Evolutionary conservation across 352 stramenopile genomes (phyloP).

Genomic region (Phytophthora vignae): DNA sequence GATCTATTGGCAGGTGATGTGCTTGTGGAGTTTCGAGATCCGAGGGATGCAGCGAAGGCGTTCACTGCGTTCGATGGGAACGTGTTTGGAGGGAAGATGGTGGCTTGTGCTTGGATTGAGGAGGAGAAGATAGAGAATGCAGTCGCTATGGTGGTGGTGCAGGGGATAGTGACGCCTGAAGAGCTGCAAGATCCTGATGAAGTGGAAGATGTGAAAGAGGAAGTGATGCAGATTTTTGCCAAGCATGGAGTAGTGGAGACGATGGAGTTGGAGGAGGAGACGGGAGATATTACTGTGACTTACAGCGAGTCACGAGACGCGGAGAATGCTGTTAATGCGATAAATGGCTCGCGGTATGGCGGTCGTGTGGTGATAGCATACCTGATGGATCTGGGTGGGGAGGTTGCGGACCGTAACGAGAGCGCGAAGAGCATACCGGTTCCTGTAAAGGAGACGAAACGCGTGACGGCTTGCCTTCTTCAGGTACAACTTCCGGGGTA

Average conservation of each 20-base stretch:
- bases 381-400: background rate
- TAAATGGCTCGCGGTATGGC: constrained; percentile 47
- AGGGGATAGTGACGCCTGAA: constrained; percentile 28
- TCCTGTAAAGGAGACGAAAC: constrained; percentile 6
- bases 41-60: constrained; percentile 11
- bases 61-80: constrained; percentile 39
- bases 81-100: constrained; percentile 39
- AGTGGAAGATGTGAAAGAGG: constrained; percentile 40
- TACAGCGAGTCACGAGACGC: constrained; percentile 28
- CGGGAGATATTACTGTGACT: constrained; percentile 23
- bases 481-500: constrained; percentile 16
- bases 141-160: constrained; percentile 5
- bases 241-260: constrained; percentile 24
- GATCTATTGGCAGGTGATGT: constrained; percentile 22
- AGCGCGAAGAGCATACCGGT: background rate
- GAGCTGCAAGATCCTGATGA: constrained; percentile 60
- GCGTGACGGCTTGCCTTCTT: background rate
- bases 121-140: background rate
- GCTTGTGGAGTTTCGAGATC: constrained; percentile 28
- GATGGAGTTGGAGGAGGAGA: constrained; percentile 19
- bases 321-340: constrained; percentile 15
- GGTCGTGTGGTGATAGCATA: constrained; percentile 31
- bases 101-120: constrained; percentile 22
- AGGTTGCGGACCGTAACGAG: background rate
- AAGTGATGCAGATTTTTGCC: constrained; percentile 37